Conservation (phyloP, 2,329 filamentous ascomycete species). For the Metarhizium album region DNA sequence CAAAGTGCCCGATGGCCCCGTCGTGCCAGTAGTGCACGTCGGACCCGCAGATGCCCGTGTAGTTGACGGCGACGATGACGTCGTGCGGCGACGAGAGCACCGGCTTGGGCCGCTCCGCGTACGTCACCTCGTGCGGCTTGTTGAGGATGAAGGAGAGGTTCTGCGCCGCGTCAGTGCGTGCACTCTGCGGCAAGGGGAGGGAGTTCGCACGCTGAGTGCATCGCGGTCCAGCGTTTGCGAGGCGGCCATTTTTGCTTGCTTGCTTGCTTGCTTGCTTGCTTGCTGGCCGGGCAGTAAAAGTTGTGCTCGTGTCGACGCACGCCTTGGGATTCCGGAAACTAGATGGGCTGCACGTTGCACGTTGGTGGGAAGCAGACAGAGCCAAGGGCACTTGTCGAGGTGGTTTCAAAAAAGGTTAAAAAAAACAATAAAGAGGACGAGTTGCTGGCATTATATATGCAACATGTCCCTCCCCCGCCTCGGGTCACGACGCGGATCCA, state of each 20-base stretch:
- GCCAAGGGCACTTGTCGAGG: neutral
- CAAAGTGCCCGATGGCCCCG: slow-evolving; percentile 77
- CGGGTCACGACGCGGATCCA: too few species aligned
- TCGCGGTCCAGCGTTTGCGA: slow-evolving; percentile 15
- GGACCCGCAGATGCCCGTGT: slow-evolving; percentile 81
- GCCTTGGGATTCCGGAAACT: too few species aligned
- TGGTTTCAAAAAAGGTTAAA: neutral
- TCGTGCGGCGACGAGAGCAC: slow-evolving; percentile 56
- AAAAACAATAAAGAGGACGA: neutral
- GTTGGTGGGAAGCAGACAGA: too few species aligned
- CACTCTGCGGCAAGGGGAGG: neutral
- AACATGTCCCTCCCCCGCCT: too few species aligned
- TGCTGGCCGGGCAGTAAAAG: too few species aligned
- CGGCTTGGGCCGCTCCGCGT: slow-evolving; percentile 66
- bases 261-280: too few species aligned
- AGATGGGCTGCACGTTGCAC: too few species aligned
- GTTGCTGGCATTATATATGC: neutral
- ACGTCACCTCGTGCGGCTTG: slow-evolving; percentile 60
- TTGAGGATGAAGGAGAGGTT: slow-evolving; percentile 81
- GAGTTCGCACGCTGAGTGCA: slow-evolving; percentile 16
- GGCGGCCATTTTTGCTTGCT: slow-evolving; percentile 13
- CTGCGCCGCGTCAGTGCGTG: slow-evolving; percentile 28
- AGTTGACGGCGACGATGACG: slow-evolving; percentile 72
- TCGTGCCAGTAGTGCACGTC: slow-evolving; percentile 85
- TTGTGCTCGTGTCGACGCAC: too few species aligned